phyloP scores from a whole-genome alignment of 495 filamentous ascomycete genomes.

The Aspergillus avenaceus region DNA sequence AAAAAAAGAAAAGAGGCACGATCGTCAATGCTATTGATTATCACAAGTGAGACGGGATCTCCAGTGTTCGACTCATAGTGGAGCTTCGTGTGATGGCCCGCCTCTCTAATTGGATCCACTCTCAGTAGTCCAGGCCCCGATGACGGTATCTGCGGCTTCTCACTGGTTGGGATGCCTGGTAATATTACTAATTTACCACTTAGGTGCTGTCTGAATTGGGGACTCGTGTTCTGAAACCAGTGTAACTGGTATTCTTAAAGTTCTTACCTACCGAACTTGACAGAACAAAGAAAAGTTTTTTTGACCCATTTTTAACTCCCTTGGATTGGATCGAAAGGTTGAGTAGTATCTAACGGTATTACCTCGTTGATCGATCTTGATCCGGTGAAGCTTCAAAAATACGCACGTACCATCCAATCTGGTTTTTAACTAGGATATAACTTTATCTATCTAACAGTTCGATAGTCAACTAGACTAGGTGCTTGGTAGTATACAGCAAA shows the following conservation, averaged over 20 bases:
- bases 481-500: no score
- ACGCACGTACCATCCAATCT: no score
- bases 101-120: not conserved
- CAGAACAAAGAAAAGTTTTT: not conserved
- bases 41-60: constrained; percentile 5
- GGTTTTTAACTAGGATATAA: no score
- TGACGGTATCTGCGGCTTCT: not conserved
- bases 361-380: no score
- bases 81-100: not conserved
- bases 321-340: no score
- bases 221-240: not conserved
- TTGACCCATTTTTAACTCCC: no score
- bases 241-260: not conserved
- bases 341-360: no score
- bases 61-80: constrained; percentile 17
- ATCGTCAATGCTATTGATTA: not conserved
- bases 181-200: not conserved
- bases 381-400: no score
- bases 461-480: no score
- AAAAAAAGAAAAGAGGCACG: not conserved
- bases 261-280: not conserved
- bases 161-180: not conserved
- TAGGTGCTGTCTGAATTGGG: not conserved
- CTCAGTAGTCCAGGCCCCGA: not conserved
- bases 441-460: no score